Evolutionary conservation across 1,284 basidiomycete species (phyloP).

Genomic region (Trametes polyzona): DNA sequence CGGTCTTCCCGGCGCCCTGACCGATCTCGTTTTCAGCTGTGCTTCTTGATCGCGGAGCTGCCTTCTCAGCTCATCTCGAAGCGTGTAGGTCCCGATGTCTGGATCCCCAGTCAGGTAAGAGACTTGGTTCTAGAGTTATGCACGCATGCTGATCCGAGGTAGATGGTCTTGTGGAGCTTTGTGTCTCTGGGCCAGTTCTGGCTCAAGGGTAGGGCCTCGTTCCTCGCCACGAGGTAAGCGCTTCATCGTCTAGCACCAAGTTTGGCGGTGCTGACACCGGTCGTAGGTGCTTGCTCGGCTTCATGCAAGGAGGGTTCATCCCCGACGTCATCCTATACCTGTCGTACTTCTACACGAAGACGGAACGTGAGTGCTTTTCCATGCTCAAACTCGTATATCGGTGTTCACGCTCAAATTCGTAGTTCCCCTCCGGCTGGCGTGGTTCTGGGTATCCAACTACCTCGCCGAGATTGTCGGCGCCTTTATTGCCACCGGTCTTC

Average conservation of each 20-base stretch:
- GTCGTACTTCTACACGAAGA: constrained; percentile 74
- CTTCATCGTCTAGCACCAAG: no score
- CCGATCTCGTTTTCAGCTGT: constrained; percentile 43
- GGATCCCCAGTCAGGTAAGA: constrained; percentile 69
- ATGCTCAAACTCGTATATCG: background rate
- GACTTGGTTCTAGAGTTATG: background rate
- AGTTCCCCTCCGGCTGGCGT: constrained; percentile 65
- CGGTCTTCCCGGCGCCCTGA: background rate
- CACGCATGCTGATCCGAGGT: constrained; percentile 2
- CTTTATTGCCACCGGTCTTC: constrained; percentile 67
- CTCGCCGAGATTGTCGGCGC: constrained; percentile 55
- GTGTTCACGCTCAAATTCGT: background rate
- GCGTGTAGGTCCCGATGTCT: constrained; percentile 69
- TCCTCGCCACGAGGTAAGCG: constrained; percentile 44
- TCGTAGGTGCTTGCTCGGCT: constrained; percentile 39
- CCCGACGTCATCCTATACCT: constrained; percentile 70
- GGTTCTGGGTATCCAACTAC: constrained; percentile 71
- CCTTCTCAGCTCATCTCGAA: constrained; percentile 79
- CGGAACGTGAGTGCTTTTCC: constrained; percentile 42
- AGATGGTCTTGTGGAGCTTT: constrained; percentile 60
- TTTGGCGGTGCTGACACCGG: no score
- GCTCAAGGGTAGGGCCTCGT: constrained; percentile 57
- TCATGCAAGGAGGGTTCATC: constrained; percentile 67
- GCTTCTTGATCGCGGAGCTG: constrained; percentile 65
- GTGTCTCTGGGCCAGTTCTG: constrained; percentile 68